Conservation (phyloP, 768 basidiomycete genomes). For the Plicaturopsis crispa region DNA sequence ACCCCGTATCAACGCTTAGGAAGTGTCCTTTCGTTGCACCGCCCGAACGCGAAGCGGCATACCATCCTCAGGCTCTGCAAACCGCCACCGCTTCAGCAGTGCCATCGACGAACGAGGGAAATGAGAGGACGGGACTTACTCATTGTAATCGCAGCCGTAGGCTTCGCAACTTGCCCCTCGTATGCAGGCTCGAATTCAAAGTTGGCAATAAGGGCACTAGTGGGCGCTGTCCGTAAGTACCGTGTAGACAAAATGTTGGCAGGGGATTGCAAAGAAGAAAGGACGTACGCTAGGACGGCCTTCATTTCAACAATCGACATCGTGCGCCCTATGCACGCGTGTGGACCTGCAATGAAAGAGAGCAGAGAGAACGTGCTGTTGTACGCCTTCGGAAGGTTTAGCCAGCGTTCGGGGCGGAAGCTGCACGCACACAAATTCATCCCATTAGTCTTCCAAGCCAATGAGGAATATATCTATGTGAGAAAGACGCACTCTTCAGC, state of each 20-base stretch:
- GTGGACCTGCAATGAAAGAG: constrained; percentile 37
- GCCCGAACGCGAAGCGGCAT: constrained; percentile 26
- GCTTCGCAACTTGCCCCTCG: constrained; percentile 30
- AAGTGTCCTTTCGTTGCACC: constrained; percentile 8
- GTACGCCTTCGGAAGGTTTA: constrained; percentile 27
- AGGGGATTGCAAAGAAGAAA: neutral
- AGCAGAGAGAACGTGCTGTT: constrained; percentile 28
- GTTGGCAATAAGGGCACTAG: constrained; percentile 30
- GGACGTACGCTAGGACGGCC: constrained; percentile 31
- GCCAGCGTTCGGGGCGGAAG: constrained; percentile 41
- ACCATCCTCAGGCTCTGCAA: constrained; percentile 26
- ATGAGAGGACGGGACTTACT: constrained; percentile 28
- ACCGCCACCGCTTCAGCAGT: neutral
- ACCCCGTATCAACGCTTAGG: too few relatives aligned
- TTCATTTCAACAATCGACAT: constrained; percentile 45
- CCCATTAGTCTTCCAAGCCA: too few relatives aligned
- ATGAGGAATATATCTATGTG: neutral
- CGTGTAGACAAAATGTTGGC: neutral
- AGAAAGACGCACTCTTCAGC: constrained; percentile 32
- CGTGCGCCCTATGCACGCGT: constrained; percentile 39
- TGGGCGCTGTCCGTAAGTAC: neutral
- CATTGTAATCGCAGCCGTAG: constrained; percentile 39
- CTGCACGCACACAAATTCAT: too few relatives aligned
- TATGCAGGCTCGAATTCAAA: constrained; percentile 39
- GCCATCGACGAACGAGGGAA: too few relatives aligned